Percentiles rank a stretch among this genome's conserved stretches.
phyloP scores from a whole-genome alignment of 1,284 basidiomycete species.

The Fomitopsis pinicola region DNA sequence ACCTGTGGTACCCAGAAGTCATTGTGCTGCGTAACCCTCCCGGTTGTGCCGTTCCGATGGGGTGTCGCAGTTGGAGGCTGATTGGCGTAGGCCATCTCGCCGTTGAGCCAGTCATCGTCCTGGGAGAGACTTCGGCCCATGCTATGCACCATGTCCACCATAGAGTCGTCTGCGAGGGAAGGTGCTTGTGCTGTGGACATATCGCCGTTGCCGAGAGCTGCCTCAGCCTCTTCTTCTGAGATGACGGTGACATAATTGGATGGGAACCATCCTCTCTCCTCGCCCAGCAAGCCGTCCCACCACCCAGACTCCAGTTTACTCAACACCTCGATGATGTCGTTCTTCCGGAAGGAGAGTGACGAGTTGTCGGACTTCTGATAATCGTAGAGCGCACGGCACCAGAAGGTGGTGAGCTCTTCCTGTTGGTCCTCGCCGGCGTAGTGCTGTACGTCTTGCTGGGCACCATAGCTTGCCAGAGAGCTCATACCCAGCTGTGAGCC shows the following conservation, averaged over 20 bases:
- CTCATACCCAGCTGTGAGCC: constrained; percentile 14
- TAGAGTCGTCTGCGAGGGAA: constrained; percentile 27
- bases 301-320: constrained; percentile 91
- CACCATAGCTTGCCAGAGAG: constrained; percentile 11
- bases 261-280: constrained; percentile 95
- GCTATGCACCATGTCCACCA: constrained; percentile 48
- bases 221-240: constrained; percentile 75
- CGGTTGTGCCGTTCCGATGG: constrained; percentile 9
- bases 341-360: constrained; percentile 82
- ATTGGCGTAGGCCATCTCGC: constrained; percentile 17
- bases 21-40: constrained; percentile 38
- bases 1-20: constrained; percentile 83
- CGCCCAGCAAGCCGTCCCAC: constrained; percentile 96
- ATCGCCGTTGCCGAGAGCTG: constrained; percentile 52
- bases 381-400: constrained; percentile 91
- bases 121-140: constrained; percentile 37
- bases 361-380: constrained; percentile 87
- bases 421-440: constrained; percentile 46
- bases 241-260: constrained; percentile 90
- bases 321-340: constrained; percentile 93
- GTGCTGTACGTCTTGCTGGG: constrained; percentile 9
- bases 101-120: constrained; percentile 28
- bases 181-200: constrained; percentile 20
- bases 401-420: constrained; percentile 55
- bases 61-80: constrained; percentile 7